Percentiles rank a stretch among this genome's conserved stretches.
phyloP scores from a whole-genome alignment of 1,284 basidiomycete species.

The Takashimella koratensis region DNA sequence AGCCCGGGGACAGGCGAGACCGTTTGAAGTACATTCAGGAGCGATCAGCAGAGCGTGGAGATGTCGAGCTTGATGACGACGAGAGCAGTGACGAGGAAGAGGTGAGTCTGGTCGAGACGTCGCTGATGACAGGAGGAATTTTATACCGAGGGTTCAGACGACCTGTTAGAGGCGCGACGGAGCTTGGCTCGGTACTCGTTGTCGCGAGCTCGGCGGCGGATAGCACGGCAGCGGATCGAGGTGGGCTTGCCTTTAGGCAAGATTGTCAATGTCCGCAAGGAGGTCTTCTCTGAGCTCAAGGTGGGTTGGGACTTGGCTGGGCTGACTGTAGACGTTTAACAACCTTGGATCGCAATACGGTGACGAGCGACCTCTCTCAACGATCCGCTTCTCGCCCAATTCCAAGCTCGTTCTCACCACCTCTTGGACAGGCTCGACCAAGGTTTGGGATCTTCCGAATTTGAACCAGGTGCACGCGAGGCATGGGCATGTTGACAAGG shows the following conservation, averaged over 20 bases:
- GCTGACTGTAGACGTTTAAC: conserved; percentile 63
- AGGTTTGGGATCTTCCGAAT: conserved; percentile 90
- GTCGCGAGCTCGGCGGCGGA: conserved; percentile 84
- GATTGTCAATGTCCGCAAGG: conserved; percentile 85
- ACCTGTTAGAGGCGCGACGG: conserved; percentile 76
- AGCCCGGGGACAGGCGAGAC: conserved; percentile 67
- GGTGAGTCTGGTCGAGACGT: conserved; percentile 50
- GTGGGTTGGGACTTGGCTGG: conserved; percentile 51
- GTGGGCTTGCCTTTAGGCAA: conserved; percentile 81
- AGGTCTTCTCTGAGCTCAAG: conserved; percentile 83
- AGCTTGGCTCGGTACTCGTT: conserved; percentile 88
- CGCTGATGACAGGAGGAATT: conserved; percentile 72
- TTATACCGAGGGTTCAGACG: conserved; percentile 85
- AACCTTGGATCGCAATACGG: conserved; percentile 97
- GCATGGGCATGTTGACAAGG: conserved; percentile 80
- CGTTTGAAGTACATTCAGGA: conserved; percentile 88
- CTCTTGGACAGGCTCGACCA: conserved; percentile 92
- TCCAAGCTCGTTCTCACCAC: conserved; percentile 82
- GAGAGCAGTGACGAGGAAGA: conserved; percentile 60
- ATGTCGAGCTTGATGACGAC: conserved; percentile 51
- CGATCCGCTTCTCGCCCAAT: conserved; percentile 92
- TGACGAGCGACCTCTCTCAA: conserved; percentile 88
- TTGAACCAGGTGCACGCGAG: conserved; percentile 72
- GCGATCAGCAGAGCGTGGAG: conserved; percentile 66
- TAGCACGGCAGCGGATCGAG: conserved; percentile 84